Evolutionary conservation across 1,284 basidiomycete species (phyloP).

Genomic region (Meira nashicola): DNA sequence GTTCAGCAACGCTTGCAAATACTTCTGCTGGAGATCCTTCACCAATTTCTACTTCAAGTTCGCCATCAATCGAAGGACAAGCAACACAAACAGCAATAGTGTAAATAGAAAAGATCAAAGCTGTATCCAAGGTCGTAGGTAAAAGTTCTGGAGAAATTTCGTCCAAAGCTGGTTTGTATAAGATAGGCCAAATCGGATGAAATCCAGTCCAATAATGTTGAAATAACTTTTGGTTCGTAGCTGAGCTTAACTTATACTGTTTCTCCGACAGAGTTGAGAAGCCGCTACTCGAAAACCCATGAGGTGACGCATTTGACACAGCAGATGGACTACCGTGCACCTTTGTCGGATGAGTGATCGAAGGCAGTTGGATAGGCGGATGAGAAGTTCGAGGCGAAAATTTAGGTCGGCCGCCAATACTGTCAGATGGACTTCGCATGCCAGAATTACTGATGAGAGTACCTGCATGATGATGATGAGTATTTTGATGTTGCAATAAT

Average conservation of each 20-base stretch:
- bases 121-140: slow-evolving; percentile 25
- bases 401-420: not conserved
- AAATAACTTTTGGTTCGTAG: slow-evolving; percentile 1
- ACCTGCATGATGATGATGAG: slow-evolving; percentile 27
- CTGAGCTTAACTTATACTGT: not conserved
- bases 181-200: slow-evolving; percentile 42
- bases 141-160: slow-evolving; percentile 27
- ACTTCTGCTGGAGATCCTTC: slow-evolving; percentile 16
- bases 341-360: not conserved
- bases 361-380: not conserved
- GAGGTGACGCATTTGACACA: not conserved
- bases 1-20: slow-evolving; percentile 29
- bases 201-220: slow-evolving; percentile 36
- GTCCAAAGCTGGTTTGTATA: slow-evolving; percentile 43
- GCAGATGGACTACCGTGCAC: not conserved
- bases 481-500: slow-evolving; percentile 16
- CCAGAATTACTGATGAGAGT: slow-evolving; percentile 5
- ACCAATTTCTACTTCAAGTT: slow-evolving; percentile 20
- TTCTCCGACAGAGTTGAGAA: not conserved
- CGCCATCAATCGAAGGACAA: slow-evolving; percentile 15
- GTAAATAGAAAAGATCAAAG: slow-evolving; percentile 36
- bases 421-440: not conserved
- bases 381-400: not conserved
- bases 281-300: no score
- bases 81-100: slow-evolving; percentile 36